phyloP scores from a whole-genome alignment of 805 yeast species.

The Zygosaccharomyces rouxii region DNA sequence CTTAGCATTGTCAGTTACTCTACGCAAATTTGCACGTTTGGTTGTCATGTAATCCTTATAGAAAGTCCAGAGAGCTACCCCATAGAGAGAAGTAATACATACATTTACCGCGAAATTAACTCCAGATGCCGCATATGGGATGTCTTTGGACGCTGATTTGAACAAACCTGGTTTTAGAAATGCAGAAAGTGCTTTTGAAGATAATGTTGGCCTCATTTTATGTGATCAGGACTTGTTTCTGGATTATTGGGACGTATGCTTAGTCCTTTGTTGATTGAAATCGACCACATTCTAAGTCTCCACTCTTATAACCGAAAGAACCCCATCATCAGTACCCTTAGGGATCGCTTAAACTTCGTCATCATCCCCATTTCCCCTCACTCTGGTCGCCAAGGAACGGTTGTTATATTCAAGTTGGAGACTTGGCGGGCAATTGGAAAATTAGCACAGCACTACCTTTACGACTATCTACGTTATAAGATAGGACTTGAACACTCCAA shows the following conservation, averaged over 20 bases:
- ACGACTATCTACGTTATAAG: not conserved
- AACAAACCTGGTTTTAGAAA: not conserved
- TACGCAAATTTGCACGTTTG: conserved; percentile 7
- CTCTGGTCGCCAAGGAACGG: not conserved
- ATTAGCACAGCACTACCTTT: not conserved
- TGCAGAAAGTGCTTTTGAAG: conserved; percentile 2
- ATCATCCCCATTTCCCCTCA: not conserved
- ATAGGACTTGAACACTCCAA: not conserved
- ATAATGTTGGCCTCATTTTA: conserved; percentile 8
- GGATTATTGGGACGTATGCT: too few species aligned
- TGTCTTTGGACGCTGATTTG: conserved; percentile 8
- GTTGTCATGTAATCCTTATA: conserved; percentile 20
- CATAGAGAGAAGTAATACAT: conserved; percentile 19
- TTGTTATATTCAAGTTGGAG: not conserved
- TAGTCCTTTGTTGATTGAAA: not conserved
- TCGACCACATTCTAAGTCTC: not conserved
- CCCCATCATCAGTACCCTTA: not conserved
- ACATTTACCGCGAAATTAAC: conserved; percentile 15
- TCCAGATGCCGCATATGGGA: conserved; percentile 16
- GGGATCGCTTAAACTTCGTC: not conserved
- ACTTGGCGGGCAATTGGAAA: not conserved
- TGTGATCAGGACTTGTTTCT: not conserved
- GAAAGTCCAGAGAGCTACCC: conserved; percentile 19
- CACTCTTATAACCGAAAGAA: not conserved
- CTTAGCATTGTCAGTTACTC: conserved; percentile 2